Percentiles rank a stretch among this genome's conserved stretches.
These are phyloP conservation scores for Hyphodiscus hymeniophilus DNA, from an alignment of 495 filamentous ascomycete genomes.

Conservation along the genomic window DNA sequence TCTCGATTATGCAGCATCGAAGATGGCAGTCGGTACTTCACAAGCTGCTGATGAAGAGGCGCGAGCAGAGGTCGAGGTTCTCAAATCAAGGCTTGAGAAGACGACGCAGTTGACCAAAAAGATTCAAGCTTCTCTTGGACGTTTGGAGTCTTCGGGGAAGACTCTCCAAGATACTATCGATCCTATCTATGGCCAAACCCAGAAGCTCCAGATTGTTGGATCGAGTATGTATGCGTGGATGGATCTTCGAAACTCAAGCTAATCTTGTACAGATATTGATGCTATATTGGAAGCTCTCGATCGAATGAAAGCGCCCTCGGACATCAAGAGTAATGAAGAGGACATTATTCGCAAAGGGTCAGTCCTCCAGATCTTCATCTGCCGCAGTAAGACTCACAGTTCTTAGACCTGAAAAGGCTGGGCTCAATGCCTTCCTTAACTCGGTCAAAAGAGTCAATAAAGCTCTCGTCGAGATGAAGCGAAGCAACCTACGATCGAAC, in stretches of 20 bases:
- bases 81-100: constrained; percentile 56
- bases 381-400: neutral
- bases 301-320: constrained; percentile 74
- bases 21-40: constrained; percentile 24
- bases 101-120: constrained; percentile 77
- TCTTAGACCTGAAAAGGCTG: constrained; percentile 62
- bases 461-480: constrained; percentile 69
- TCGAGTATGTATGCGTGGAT: constrained; percentile 44
- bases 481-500: constrained; percentile 82
- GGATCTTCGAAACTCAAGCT: constrained; percentile 6
- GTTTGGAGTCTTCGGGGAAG: constrained; percentile 79
- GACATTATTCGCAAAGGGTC: constrained; percentile 80
- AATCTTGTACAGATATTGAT: constrained; percentile 60
- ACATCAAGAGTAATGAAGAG: constrained; percentile 83
- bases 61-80: constrained; percentile 56
- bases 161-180: constrained; percentile 87
- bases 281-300: constrained; percentile 79
- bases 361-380: constrained; percentile 12
- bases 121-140: constrained; percentile 77
- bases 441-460: constrained; percentile 83
- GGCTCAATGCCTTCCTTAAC: constrained; percentile 75
- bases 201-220: constrained; percentile 73
- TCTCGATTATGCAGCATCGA: constrained; percentile 5
- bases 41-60: constrained; percentile 52
- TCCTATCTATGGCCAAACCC: constrained; percentile 88